These are phyloP conservation scores for Clavispora vitiphila DNA, from an alignment of 805 yeast species.

Conservation along the genomic window DNA sequence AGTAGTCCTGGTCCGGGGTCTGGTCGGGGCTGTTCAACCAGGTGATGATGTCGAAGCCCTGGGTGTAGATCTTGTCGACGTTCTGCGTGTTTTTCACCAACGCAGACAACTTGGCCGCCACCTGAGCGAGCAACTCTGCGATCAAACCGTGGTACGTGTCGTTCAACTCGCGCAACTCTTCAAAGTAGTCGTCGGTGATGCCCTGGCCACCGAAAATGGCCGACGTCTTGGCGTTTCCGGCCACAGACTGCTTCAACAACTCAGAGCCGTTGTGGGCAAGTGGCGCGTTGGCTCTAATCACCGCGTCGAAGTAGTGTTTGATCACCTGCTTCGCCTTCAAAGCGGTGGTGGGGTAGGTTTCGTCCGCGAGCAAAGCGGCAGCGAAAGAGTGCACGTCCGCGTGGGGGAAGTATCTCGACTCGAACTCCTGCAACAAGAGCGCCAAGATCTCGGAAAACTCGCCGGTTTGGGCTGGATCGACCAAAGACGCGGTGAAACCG, in stretches of 20 bases:
- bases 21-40: slow-evolving; percentile 85
- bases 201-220: slow-evolving; percentile 99
- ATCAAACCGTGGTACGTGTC: slow-evolving; percentile 71
- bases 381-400: slow-evolving; percentile 88
- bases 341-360: slow-evolving; percentile 58
- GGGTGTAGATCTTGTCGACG: slow-evolving; percentile 84
- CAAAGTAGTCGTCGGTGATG: slow-evolving; percentile 94
- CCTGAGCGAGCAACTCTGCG: slow-evolving; percentile 61
- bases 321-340: slow-evolving; percentile 70
- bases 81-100: slow-evolving; percentile 69
- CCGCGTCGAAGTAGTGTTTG: slow-evolving; percentile 62
- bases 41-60: slow-evolving; percentile 80
- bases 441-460: slow-evolving; percentile 67
- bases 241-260: slow-evolving; percentile 58
- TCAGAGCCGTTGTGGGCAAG: slow-evolving; percentile 30
- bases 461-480: slow-evolving; percentile 41
- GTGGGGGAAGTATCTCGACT: slow-evolving; percentile 58
- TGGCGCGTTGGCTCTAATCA: slow-evolving; percentile 23
- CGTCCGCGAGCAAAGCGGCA: slow-evolving; percentile 54
- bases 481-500: slow-evolving; percentile 58
- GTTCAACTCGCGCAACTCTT: slow-evolving; percentile 86
- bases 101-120: slow-evolving; percentile 62
- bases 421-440: slow-evolving; percentile 76
- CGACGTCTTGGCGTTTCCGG: slow-evolving; percentile 55
- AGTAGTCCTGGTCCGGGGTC: slow-evolving; percentile 85